Evolutionary conservation across 805 yeast genomes (phyloP), one percentile per base, ranked within the genome.

Genomic region (Saccharomycopsis lassenensis): DNA sequence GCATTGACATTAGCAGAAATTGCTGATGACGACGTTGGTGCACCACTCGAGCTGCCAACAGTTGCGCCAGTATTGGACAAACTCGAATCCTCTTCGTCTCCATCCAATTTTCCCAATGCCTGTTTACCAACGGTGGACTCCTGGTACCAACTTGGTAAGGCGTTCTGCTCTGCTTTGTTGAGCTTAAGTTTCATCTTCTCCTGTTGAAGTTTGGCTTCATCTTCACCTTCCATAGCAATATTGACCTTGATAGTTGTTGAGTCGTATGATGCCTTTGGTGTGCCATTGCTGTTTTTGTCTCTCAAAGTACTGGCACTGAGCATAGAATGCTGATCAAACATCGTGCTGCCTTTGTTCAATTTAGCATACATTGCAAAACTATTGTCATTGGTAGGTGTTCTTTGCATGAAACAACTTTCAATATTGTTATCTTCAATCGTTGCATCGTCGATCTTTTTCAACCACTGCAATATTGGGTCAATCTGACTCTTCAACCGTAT

Each of bases 111-210:
- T 40, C 77, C 82, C 40, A 72, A 55, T 3, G 68, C 65, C 10
- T 67, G 57, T 47, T 76, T 66, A 31, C 94, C 95, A 46, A 89
- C 89, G 1, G 99, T 87, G 52, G 89, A 75, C 48, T 79, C 78
- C 46, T 80, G 74, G 54, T 91, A 95, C 99, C 99, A 91, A 20
- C 91, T 78, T 5, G 99, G 99, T 47, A 91, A 66, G 3, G 95
- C 95, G 54, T 91, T 91, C 56, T 89, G 95, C 52, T 81, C 78
- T 56, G 87, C 56, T 69, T 77, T 56, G 15, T 37, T 34, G 11
- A 27, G 19, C 14, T 40, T 40, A 19, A 23, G 16, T 21, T 30
- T 37, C 24, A 32, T 35, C 3, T 14, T 25, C 71, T 74, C 67
- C 69, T 76, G 62, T 64, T 75, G 58, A 55, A 81, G 79, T 52